These are phyloP conservation scores for Pecoramyces ruminantium DNA, from an alignment of 192 early-diverging fungal genomes.

Conservation along the genomic window DNA sequence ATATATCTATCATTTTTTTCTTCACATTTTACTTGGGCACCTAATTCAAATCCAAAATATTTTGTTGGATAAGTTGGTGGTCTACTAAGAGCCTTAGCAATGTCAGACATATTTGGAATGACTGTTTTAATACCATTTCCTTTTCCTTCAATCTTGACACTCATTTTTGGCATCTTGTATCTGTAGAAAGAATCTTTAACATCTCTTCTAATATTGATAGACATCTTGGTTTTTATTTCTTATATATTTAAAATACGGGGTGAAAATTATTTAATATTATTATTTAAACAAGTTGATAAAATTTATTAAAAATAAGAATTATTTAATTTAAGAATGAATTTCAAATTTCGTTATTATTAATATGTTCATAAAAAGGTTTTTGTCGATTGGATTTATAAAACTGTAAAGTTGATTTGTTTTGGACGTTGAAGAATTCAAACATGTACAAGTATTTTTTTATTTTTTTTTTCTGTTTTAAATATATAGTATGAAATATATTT, in stretches of 20 bases:
- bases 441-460: neutral
- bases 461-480: neutral
- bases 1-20: constrained; percentile 82
- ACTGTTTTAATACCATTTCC: constrained; percentile 99
- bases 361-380: neutral
- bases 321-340: neutral
- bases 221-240: neutral
- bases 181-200: constrained; percentile 83
- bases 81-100: constrained; percentile 72
- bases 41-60: constrained; percentile 92
- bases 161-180: constrained; percentile 94
- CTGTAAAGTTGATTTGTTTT: neutral
- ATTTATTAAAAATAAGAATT: neutral
- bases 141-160: constrained; percentile 78
- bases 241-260: neutral
- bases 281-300: neutral
- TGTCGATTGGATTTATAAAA: neutral
- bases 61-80: constrained; percentile 75
- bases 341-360: neutral
- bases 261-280: no score
- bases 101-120: constrained; percentile 88
- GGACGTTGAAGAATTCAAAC: neutral
- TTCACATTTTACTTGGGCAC: constrained; percentile 80
- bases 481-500: neutral
- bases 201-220: neutral